Evolutionary conservation across 2,329 filamentous ascomycete genomes (phyloP).

Genomic region (Penicillium sp.): DNA sequence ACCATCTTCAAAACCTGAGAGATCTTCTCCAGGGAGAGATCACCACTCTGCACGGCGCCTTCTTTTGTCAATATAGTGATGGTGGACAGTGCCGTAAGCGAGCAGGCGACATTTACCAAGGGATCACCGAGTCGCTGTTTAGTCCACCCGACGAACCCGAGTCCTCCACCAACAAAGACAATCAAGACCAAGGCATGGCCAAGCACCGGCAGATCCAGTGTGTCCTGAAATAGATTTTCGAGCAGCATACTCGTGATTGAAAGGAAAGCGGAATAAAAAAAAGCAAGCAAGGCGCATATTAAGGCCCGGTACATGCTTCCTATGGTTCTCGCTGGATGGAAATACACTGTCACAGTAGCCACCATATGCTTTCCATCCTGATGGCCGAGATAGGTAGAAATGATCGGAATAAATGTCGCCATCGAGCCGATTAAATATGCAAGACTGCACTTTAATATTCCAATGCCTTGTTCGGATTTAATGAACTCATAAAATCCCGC

Average conservation of each 20-base stretch:
- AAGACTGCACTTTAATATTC: conserved; percentile 85
- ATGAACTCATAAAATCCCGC: conserved; percentile 59
- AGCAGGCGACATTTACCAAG: conserved; percentile 80
- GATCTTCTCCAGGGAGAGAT: conserved; percentile 79
- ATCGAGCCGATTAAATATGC: conserved; percentile 85
- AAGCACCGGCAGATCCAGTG: conserved; percentile 64
- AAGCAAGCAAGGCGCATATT: conserved; percentile 72
- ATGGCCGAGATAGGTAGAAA: conserved; percentile 72
- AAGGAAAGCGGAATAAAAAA: conserved; percentile 73
- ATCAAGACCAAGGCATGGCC: conserved; percentile 78
- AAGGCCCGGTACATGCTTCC: conserved; percentile 89
- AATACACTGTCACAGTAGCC: conserved; percentile 91
- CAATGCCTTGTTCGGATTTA: conserved; percentile 70
- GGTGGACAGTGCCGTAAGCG: conserved; percentile 80
- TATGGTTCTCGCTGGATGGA: conserved; percentile 81
- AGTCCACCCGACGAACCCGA: conserved; percentile 85
- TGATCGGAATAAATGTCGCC: conserved; percentile 74
- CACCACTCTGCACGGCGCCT: conserved; percentile 77
- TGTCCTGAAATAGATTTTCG: conserved; percentile 72
- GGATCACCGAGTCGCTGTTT: conserved; percentile 78
- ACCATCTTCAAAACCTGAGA: conserved; percentile 81
- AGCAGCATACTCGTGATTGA: conserved; percentile 86
- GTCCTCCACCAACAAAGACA: conserved; percentile 79
- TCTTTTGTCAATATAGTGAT: conserved; percentile 92
- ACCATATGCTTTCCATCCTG: conserved; percentile 94